Percentiles rank a stretch among this genome's conserved stretches.
phyloP scores from a whole-genome alignment of 2,329 filamentous ascomycete species.

The Monosporascus sp. region DNA sequence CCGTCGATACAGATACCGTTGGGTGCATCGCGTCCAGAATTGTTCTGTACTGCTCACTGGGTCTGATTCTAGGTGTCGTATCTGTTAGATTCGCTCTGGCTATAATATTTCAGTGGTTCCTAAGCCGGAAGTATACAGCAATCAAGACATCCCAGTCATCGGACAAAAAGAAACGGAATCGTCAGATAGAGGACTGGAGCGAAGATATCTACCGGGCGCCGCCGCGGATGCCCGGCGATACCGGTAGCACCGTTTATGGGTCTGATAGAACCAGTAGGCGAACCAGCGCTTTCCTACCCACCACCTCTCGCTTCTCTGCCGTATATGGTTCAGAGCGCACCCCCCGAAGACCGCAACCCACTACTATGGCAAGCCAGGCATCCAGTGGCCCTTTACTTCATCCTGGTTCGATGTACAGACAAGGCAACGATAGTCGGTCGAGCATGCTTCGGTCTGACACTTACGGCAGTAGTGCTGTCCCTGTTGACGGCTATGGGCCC shows the following conservation, averaged over 20 bases:
- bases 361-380: conserved; percentile 91
- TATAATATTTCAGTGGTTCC: conserved; percentile 92
- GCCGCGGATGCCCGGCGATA: conserved; percentile 70
- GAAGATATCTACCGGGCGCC: conserved; percentile 95
- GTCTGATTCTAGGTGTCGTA: conserved; percentile 89
- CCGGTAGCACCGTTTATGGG: conserved; percentile 57
- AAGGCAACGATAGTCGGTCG: conserved; percentile 55
- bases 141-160: conserved; percentile 77
- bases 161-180: conserved; percentile 76
- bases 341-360: conserved; percentile 53
- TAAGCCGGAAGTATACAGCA: conserved; percentile 79
- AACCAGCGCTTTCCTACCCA: conserved; percentile 78
- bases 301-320: conserved; percentile 89
- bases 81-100: conserved; percentile 81
- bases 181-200: conserved; percentile 96
- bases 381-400: conserved; percentile 68
- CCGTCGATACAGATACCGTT: conserved; percentile 90
- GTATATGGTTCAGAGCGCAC: conserved; percentile 71
- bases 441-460: conserved; percentile 61
- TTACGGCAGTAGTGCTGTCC: conserved; percentile 46
- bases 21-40: conserved; percentile 97
- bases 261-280: conserved; percentile 75
- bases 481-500: conserved; percentile 68
- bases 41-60: conserved; percentile 87
- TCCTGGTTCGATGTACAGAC: conserved; percentile 66